Conservation (phyloP, 2,329 filamentous ascomycete species). For the Alternaria postmessia region DNA sequence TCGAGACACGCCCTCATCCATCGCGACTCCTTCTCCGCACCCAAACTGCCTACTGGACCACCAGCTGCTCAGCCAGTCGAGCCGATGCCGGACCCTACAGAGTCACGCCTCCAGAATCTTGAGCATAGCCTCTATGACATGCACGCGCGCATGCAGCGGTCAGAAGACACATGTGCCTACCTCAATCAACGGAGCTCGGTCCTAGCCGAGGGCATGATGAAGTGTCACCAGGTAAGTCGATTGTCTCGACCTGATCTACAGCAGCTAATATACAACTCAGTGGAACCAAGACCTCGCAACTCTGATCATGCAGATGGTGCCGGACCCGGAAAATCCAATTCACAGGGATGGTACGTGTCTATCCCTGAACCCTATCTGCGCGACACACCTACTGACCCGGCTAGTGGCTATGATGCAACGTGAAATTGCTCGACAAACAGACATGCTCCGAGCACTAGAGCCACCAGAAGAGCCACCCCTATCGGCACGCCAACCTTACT, state of each 20-base stretch:
- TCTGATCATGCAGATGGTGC: constrained; percentile 75
- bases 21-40: constrained; percentile 80
- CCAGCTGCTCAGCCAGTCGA: constrained; percentile 88
- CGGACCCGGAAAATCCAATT: constrained; percentile 76
- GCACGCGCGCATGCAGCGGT: constrained; percentile 75
- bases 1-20: constrained; percentile 94
- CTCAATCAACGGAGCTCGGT: constrained; percentile 83
- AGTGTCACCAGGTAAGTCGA: constrained; percentile 69
- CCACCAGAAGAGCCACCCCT: constrained; percentile 68
- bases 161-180: constrained; percentile 82
- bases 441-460: constrained; percentile 64
- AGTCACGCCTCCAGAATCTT: constrained; percentile 75
- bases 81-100: constrained; percentile 78
- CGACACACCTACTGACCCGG: constrained; percentile 31
- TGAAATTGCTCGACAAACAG: constrained; percentile 69
- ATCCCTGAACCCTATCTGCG: constrained; percentile 32
- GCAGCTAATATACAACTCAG: constrained; percentile 53
- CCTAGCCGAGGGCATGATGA: constrained; percentile 79
- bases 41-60: constrained; percentile 73
- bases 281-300: constrained; percentile 87
- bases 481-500: constrained; percentile 62
- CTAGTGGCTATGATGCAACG: constrained; percentile 63
- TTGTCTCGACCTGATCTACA: constrained; percentile 26
- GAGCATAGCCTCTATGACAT: constrained; percentile 87
- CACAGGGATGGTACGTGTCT: constrained; percentile 78